Evolutionary conservation across 2,329 filamentous ascomycete genomes (phyloP).

Genomic region (Lecanosticta acicola): DNA sequence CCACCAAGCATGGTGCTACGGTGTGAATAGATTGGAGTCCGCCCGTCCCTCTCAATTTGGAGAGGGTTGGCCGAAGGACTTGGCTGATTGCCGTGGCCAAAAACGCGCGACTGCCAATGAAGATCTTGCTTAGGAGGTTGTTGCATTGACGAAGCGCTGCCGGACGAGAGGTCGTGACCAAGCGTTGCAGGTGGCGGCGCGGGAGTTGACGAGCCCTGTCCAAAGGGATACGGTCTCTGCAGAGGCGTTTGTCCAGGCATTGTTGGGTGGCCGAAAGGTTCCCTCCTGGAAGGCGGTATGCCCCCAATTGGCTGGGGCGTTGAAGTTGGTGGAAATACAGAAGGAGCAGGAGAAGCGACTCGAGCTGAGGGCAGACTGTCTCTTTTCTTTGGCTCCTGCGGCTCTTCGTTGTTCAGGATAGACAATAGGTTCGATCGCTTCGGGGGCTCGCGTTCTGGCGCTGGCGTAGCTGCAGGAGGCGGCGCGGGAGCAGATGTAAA

Average conservation of each 20-base stretch:
- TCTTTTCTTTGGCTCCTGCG: slow-evolving; percentile 28
- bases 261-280: slow-evolving; percentile 26
- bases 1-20: slow-evolving; percentile 24
- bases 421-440: slow-evolving; percentile 35
- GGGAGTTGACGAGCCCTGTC: slow-evolving; percentile 19
- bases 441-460: slow-evolving; percentile 29
- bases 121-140: slow-evolving; percentile 21
- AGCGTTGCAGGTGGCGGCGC: slow-evolving; percentile 16
- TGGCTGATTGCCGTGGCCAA: slow-evolving; percentile 18
- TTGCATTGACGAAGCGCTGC: slow-evolving; percentile 12
- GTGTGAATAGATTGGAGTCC: slow-evolving; percentile 28
- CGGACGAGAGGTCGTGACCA: slow-evolving; percentile 26
- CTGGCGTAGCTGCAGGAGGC: slow-evolving; percentile 20
- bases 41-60: slow-evolving; percentile 27
- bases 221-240: slow-evolving; percentile 21
- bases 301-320: slow-evolving; percentile 17
- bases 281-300: slow-evolving; percentile 18
- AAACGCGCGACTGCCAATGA: slow-evolving; percentile 18
- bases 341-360: slow-evolving; percentile 23
- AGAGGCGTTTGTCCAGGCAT: slow-evolving; percentile 22
- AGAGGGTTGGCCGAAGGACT: slow-evolving; percentile 21
- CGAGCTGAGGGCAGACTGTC: slow-evolving; percentile 25
- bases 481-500: slow-evolving; percentile 11
- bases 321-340: slow-evolving; percentile 13
- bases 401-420: slow-evolving; percentile 34